Conservation (phyloP, 805 yeast species). For the Ogataea thermomethanolica region DNA sequence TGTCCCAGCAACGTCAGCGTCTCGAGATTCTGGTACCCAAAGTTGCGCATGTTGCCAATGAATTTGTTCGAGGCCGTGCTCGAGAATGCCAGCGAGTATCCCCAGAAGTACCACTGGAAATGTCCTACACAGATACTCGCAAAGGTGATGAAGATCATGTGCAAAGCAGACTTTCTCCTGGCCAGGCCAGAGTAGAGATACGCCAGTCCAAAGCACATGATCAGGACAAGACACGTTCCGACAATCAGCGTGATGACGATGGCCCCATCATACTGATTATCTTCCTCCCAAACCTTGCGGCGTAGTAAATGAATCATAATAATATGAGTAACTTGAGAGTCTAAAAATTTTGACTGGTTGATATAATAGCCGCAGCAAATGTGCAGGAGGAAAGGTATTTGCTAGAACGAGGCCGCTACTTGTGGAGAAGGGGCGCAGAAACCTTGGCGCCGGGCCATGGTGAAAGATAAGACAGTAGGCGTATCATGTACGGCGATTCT, state of each 20-base stretch:
- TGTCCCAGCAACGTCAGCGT: conserved; percentile 30
- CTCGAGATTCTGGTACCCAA: conserved; percentile 75
- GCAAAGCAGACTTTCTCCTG: conserved; percentile 82
- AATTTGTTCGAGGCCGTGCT: conserved; percentile 75
- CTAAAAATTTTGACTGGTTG: conserved; percentile 4
- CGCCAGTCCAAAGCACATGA: conserved; percentile 95
- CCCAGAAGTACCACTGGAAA: conserved; percentile 98
- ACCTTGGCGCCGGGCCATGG: no score
- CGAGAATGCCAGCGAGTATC: conserved; percentile 89
- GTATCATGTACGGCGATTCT: no score
- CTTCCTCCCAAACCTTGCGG: conserved; percentile 27
- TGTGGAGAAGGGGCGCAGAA: not conserved
- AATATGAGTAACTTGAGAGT: not conserved
- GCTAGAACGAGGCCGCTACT: not conserved
- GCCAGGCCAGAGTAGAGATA: conserved; percentile 90
- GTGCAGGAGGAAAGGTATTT: not conserved
- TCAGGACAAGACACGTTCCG: conserved; percentile 69
- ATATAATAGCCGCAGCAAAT: conserved; percentile 3
- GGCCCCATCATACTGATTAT: conserved; percentile 40
- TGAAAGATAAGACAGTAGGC: no score
- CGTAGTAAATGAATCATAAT: conserved; percentile 13
- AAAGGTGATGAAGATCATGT: conserved; percentile 77
- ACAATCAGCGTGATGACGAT: conserved; percentile 50
- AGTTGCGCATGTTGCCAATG: conserved; percentile 80
- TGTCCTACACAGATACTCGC: conserved; percentile 59